These are phyloP conservation scores for Parathielavia hyrcaniae DNA, from an alignment of 495 filamentous ascomycete species.

Conservation along the genomic window DNA sequence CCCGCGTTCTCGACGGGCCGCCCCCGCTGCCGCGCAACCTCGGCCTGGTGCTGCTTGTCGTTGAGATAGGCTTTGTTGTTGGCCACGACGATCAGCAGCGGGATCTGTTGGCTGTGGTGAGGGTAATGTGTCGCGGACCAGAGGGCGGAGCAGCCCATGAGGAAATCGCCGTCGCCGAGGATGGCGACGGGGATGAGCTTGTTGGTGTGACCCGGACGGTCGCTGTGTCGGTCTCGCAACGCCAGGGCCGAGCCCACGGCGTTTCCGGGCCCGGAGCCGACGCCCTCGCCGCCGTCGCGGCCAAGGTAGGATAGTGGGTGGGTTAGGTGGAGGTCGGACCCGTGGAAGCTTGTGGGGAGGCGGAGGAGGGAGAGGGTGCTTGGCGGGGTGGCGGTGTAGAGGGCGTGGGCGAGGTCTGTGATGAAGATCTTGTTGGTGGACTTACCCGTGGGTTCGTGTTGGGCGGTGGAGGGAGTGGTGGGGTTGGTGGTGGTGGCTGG, in stretches of 20 bases:
- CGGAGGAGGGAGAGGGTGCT: background rate
- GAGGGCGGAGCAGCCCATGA: slow-evolving; percentile 7
- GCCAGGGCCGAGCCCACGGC: slow-evolving; percentile 5
- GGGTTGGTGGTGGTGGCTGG: too few relatives aligned
- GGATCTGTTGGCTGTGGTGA: background rate
- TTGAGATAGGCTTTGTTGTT: background rate
- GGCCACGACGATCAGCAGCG: slow-evolving; percentile 6
- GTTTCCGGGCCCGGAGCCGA: background rate
- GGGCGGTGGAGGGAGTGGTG: too few relatives aligned
- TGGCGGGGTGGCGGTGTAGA: background rate
- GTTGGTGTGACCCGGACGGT: too few relatives aligned
- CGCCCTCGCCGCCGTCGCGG: background rate
- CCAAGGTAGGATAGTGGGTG: slow-evolving; percentile 7
- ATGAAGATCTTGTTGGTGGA: background rate
- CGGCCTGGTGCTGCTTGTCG: background rate
- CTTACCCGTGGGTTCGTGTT: too few relatives aligned
- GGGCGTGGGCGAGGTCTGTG: background rate
- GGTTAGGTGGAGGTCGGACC: background rate
- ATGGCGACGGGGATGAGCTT: background rate
- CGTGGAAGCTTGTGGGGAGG: background rate
- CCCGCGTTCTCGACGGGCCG: background rate
- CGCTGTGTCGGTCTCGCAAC: background rate
- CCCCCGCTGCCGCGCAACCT: background rate
- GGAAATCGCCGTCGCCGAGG: slow-evolving; percentile 7
- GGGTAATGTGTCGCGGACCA: slow-evolving; percentile 5